Percentiles rank a stretch among this genome's conserved stretches.
These are phyloP conservation scores for Leccinum solheimii DNA, from an alignment of 1,284 basidiomycete genomes.

Conservation along the genomic window DNA sequence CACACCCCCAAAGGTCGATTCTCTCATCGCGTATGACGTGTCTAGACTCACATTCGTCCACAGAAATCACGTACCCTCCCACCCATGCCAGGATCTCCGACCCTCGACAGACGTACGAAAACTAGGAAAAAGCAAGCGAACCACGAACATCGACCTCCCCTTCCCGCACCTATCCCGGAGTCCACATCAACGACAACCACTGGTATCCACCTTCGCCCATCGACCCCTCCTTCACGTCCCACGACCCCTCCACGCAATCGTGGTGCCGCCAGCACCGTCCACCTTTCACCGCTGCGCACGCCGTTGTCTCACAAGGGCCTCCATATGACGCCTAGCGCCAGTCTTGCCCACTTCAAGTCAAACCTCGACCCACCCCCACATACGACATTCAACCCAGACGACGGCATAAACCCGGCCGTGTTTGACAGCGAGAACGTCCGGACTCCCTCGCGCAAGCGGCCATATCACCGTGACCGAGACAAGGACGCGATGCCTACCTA, in stretches of 20 bases:
- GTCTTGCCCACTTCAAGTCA: constrained; percentile 63
- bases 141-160: constrained; percentile 28
- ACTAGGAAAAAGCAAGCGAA: constrained; percentile 32
- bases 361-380: constrained; percentile 60
- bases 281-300: constrained; percentile 60
- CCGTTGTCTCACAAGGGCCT: constrained; percentile 67
- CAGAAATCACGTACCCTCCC: constrained; percentile 40
- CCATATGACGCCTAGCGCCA: constrained; percentile 64
- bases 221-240: constrained; percentile 31
- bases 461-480: constrained; percentile 33
- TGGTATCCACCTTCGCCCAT: constrained; percentile 32
- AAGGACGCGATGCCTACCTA: constrained; percentile 18
- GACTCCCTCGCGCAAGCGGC: constrained; percentile 55
- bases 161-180: constrained; percentile 32
- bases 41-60: constrained; percentile 8
- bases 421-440: constrained; percentile 44
- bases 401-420: constrained; percentile 40
- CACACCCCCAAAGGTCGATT: constrained; percentile 31
- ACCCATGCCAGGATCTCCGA: constrained; percentile 53
- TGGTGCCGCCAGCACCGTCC: constrained; percentile 26
- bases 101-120: constrained; percentile 40
- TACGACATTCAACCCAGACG: constrained; percentile 38
- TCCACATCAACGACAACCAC: not conserved
- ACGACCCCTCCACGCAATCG: constrained; percentile 34
- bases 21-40: not conserved